Percentiles rank a stretch among this genome's conserved stretches.
Conservation (phyloP, 2,329 filamentous ascomycete genomes). For the Aureobasidium sp. region DNA sequence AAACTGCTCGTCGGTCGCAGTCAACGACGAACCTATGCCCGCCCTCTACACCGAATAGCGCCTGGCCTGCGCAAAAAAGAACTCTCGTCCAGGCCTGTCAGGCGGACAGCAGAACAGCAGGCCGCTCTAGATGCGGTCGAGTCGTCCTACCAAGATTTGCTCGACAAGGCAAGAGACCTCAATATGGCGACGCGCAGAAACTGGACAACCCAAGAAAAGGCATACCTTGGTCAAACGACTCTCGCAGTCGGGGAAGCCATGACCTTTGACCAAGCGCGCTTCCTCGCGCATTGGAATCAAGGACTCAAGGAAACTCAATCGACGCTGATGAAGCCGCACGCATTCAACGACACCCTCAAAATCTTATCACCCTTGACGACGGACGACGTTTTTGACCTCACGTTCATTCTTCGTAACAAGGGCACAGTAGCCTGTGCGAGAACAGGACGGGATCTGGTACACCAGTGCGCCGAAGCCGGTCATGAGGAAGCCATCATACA, state of each 20-base stretch:
- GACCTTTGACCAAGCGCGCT: background rate
- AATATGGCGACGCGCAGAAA: too few relatives aligned
- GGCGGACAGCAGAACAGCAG: too few relatives aligned
- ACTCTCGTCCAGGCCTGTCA: too few relatives aligned
- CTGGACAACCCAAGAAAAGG: too few relatives aligned
- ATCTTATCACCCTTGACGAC: background rate
- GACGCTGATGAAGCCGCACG: background rate
- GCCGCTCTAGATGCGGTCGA: too few relatives aligned
- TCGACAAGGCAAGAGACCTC: too few relatives aligned
- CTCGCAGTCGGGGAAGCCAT: background rate
- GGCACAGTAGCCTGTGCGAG: background rate
- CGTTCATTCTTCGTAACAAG: conserved; percentile 1
- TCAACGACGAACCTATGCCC: background rate
- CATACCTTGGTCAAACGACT: too few relatives aligned
- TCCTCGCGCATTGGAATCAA: background rate
- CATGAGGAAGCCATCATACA: conserved; percentile 9
- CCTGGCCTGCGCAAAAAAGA: background rate
- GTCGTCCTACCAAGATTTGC: too few relatives aligned
- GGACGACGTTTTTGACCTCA: conserved; percentile 2
- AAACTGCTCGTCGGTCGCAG: background rate
- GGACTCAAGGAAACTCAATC: too few relatives aligned
- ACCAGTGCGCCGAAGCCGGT: background rate
- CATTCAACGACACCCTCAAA: background rate
- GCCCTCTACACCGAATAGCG: background rate
- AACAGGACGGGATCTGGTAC: background rate